Base-by-base conservation (phyloP, 345 rosid genomes). In the Sapria himalayana region DNA sequence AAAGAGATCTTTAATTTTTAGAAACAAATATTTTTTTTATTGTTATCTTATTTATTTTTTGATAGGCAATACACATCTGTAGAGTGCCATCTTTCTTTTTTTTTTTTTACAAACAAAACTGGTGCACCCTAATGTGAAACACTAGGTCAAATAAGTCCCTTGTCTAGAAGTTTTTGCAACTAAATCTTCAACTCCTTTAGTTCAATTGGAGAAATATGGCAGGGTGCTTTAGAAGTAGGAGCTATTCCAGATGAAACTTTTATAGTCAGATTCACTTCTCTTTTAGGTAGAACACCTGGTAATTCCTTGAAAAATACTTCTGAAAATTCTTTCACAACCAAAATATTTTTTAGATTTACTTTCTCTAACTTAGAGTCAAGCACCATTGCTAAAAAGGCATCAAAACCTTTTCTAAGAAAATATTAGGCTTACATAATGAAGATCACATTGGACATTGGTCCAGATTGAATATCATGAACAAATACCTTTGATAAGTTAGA, bases 141-240 rank as follows among this genome's bases (percentile, higher is more conserved):
- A 25, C 9, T 38, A 5, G 17, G 39, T 13, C 1, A 10, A 11
- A 29, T 32, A 4, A 50, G 41, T 5, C 38, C 1, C 9, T 40
- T 50, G 12, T 39, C 47, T 6, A 50, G 8, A 2, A 31, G 9
- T 12, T 57, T 21, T 9, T 44, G 14, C 20, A 39, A 16, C 16
- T 33, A 7, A 8, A 14, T 18, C 20, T 50, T 45, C 7, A 43
- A 23, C 2, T 2, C 39, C 10, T 32, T 16, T 2, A 25, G 19
- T n/a, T 44, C 3, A 4, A 15, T 9, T 4, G 11, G 39, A 0
- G 23, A 2, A 22, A 29, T 45, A 0, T 0, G 0, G 19, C 29
- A 37, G 0, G 25, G 25, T 2, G 25, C 38, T 0, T 9, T 6
- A 0, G 25, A 44, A 29, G 32, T 38, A 7, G 16, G 40, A 7